These are phyloP conservation scores for Arabis alpina DNA, from an alignment of 345 rosid genomes.

Conservation along the genomic window DNA sequence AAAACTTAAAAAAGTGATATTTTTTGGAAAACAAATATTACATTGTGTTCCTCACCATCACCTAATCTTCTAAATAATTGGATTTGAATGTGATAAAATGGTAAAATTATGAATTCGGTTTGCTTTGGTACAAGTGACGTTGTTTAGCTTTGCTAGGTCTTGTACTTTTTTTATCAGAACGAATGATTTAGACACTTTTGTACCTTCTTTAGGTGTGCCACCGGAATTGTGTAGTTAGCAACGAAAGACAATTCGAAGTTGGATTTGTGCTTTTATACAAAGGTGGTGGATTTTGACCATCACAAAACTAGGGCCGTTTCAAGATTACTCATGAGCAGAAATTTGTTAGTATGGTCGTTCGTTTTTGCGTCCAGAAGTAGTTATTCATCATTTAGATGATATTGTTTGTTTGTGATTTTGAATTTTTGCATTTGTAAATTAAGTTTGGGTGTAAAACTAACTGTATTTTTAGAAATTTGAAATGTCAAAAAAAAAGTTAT, in stretches of 20 bases:
- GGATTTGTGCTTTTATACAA: slow-evolving; percentile 28
- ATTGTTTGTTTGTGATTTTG: no score
- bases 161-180: neutral
- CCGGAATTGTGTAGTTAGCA: neutral
- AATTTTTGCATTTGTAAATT: no score
- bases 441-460: no score
- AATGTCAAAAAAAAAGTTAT: no score
- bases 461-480: no score
- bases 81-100: slow-evolving; percentile 5
- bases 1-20: no score
- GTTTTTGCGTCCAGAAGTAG: no score
- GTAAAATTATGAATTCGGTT: neutral
- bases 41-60: neutral
- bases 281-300: slow-evolving; percentile 25
- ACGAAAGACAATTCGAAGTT: slow-evolving; percentile 30
- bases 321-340: no score
- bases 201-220: slow-evolving; percentile 9
- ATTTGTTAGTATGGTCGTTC: no score
- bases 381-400: no score
- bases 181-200: slow-evolving; percentile 4
- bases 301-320: slow-evolving; percentile 7
- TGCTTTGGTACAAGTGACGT: neutral
- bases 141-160: neutral
- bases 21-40: no score
- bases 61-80: slow-evolving; percentile 29